Percentiles rank a stretch among this genome's conserved stretches.
Conservation (phyloP, 176 grass and related monocot species). For the sorghum (Sorghum bicolor) region Sorghum_bicolor_NCBIv3 NC_012872.2:59935501-59936000, state of each 20-base stretch:
- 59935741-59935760: background rate
- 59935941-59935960: background rate
- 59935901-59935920: background rate
- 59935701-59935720: too few species aligned
- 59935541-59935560: too few species aligned
- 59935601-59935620: too few species aligned
- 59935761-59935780: constrained; percentile 29
- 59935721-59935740: background rate
- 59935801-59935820: background rate
- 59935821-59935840: background rate
- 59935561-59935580: too few species aligned
- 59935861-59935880: background rate
- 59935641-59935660: too few species aligned
- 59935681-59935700: too few species aligned
- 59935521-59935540: too few species aligned
- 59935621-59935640: too few species aligned
- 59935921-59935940: background rate
- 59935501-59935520: too few species aligned
- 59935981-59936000: too few species aligned
- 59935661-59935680: too few species aligned
- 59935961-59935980: background rate
- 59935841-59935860: background rate
- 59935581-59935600: too few species aligned
- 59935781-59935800: background rate
- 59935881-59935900: background rate